phyloP scores from a whole-genome alignment of 2,329 filamentous ascomycete species.

The Epichloe gansuensis region DNA sequence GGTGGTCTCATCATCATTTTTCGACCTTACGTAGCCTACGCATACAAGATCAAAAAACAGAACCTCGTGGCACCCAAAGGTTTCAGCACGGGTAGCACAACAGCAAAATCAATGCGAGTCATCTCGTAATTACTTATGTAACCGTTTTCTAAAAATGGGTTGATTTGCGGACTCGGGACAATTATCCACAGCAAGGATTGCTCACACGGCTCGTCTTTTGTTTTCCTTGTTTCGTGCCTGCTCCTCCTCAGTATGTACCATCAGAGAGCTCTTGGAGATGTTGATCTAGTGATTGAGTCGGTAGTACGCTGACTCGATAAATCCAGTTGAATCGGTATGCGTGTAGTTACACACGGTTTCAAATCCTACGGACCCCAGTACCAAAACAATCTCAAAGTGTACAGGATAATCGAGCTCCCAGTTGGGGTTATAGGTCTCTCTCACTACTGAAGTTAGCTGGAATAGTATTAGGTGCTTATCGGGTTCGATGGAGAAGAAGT shows the following conservation, averaged over 20 bases:
- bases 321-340: no score
- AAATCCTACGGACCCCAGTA: no score
- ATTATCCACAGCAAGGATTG: background rate
- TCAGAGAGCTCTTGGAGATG: no score
- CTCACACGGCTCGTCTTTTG: background rate
- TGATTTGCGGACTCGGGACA: background rate
- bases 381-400: no score
- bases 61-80: conserved; percentile 1
- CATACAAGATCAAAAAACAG: background rate
- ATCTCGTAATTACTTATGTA: conserved; percentile 2
- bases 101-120: conserved; percentile 2
- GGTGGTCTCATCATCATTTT: background rate
- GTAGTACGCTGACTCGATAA: no score
- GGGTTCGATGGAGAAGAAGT: background rate
- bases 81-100: conserved; percentile 3
- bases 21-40: conserved; percentile 17
- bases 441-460: background rate
- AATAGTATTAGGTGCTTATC: background rate
- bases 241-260: no score
- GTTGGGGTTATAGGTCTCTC: no score
- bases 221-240: background rate
- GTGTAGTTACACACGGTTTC: no score
- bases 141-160: background rate
- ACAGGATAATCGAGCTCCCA: no score
- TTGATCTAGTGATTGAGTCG: no score